Base-by-base conservation (phyloP, 169 alveolate species). In the Plasmodium chabaudi region DNA sequence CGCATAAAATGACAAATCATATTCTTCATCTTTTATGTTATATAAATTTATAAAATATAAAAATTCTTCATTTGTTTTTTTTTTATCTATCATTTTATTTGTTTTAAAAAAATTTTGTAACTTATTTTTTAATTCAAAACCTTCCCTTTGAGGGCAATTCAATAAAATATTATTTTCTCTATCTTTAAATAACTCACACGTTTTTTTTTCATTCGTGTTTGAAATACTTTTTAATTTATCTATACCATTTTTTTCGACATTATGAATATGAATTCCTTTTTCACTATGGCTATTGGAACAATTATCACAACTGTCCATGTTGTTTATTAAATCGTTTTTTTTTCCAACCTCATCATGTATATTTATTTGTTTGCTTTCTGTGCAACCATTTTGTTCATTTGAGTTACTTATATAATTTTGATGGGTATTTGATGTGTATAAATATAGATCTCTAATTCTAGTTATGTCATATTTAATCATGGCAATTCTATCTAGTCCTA, bases 401-500 rank as follows among this genome's bases (percentile, higher is more conserved):
- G 56, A 15, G 21, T 59, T 55, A 6, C 39, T 15, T 72, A 49
- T 15, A 15, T n/a, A 21, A 64, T 75, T 75, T 55, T 55, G 55
- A 9, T 61, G 49, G 19, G 82, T 61, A 59, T 82, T 82, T 13
- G 77, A 53, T 34, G 68, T 82, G 27, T 82, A 82, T 61, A 82
- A 82, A 82, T 82, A 82, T 34, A 82, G 65, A 56, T 82, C 84
- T 51, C 90, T 39, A 44, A 82, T 82, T 55, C 90, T 82, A 9
- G 39, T 44, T 23, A 82, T 70, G n/a, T 15, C 84, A 42, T 34
- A 67, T 49, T 34, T 55, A 9, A 82, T 82, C 90, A 82, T 82
- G 9, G 90, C 90, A 42, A 82, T 82, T 67, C 90, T 27, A 9
- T 82, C 90, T 47, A 82, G n/a, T 0, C 90, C 90, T 44, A 82